These are phyloP conservation scores for Paecilomyces sp. DNA, from an alignment of 2,329 filamentous ascomycete species.

Conservation along the genomic window DNA sequence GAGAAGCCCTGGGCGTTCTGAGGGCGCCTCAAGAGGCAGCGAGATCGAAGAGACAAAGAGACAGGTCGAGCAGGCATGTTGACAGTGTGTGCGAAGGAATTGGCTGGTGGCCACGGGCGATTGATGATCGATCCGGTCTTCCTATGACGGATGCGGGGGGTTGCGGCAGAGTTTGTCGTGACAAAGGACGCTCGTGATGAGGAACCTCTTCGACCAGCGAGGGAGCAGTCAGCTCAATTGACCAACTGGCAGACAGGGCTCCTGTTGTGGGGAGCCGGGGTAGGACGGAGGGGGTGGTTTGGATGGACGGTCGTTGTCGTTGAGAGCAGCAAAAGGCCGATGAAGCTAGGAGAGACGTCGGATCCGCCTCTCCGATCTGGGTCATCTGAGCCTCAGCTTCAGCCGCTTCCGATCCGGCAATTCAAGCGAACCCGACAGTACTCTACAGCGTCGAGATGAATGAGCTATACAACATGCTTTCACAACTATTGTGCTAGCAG, in stretches of 20 bases:
- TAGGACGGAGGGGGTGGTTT: constrained; percentile 1
- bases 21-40: constrained; percentile 28
- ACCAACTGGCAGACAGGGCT: background rate
- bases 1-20: constrained; percentile 34
- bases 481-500: too few relatives aligned
- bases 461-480: too few relatives aligned
- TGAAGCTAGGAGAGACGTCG: constrained; percentile 4
- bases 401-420: background rate
- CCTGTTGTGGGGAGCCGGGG: background rate
- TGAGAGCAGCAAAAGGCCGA: constrained; percentile 4
- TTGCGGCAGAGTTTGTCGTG: background rate
- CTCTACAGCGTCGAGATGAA: too few relatives aligned
- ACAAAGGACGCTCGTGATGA: background rate
- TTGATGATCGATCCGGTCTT: background rate
- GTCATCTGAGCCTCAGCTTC: constrained; percentile 3
- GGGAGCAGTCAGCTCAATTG: background rate
- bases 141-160: background rate
- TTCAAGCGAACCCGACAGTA: too few relatives aligned
- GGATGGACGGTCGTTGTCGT: constrained; percentile 4
- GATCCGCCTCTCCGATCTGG: background rate
- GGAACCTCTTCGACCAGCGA: background rate
- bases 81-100: constrained; percentile 11
- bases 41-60: constrained; percentile 32
- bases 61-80: constrained; percentile 33
- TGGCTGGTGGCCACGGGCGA: background rate